Percentiles rank a stretch among this genome's conserved stretches.
These are phyloP conservation scores for Tulasnella sp. DNA, from an alignment of 768 basidiomycete genomes.

Conservation along the genomic window DNA sequence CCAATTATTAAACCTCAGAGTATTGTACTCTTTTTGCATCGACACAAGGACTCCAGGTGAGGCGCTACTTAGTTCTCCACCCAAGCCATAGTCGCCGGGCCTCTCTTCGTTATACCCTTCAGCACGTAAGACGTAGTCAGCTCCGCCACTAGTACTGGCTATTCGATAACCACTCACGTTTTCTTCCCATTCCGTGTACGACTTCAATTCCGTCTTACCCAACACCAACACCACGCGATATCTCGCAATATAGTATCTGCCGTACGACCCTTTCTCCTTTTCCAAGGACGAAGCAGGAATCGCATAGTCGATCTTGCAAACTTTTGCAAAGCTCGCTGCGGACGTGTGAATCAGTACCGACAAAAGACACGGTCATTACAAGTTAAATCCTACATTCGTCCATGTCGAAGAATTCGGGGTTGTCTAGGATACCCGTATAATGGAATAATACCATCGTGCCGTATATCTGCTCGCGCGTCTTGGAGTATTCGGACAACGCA, in stretches of 20 bases:
- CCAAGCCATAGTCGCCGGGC: too few species aligned
- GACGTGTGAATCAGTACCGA: background rate
- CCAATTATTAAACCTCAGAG: too few species aligned
- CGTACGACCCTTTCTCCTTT: background rate
- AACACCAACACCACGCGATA: background rate
- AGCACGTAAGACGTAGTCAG: too few species aligned
- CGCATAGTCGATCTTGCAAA: background rate
- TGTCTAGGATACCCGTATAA: background rate
- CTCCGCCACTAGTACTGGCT: too few species aligned
- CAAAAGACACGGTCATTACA: background rate
- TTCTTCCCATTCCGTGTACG: constrained; percentile 6
- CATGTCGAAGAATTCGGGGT: background rate
- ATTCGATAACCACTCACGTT: background rate
- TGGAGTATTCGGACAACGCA: too few species aligned
- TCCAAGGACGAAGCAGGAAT: background rate
- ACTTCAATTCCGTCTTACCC: background rate
- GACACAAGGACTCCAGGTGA: too few species aligned
- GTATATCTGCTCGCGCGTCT: too few species aligned
- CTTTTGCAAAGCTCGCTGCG: background rate
- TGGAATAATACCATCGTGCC: too few species aligned
- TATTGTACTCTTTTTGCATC: too few species aligned
- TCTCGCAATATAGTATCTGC: background rate
- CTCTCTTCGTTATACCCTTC: too few species aligned
- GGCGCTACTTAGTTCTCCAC: too few species aligned
- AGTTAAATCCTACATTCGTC: background rate